phyloP scores from a whole-genome alignment of 2,329 filamentous ascomycete species.

The Colletotrichum spinosum region DNA sequence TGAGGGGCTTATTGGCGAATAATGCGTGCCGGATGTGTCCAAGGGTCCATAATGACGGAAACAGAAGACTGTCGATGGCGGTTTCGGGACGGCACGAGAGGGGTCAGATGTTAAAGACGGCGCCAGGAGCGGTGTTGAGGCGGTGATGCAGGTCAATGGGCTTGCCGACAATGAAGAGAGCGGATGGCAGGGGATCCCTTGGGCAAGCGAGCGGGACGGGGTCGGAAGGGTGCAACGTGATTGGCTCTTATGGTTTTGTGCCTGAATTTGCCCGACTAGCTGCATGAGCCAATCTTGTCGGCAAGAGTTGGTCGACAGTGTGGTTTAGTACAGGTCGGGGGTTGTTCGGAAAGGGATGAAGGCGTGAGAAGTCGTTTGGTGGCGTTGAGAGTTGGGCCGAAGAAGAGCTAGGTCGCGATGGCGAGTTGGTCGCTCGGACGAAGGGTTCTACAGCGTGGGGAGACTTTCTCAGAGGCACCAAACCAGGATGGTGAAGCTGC shows the following conservation, averaged over 20 bases:
- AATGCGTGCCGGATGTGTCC: slow-evolving; percentile 14
- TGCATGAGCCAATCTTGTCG: slow-evolving; percentile 34
- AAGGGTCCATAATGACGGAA: slow-evolving; percentile 11
- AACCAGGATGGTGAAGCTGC: slow-evolving; percentile 9
- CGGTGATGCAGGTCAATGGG: slow-evolving; percentile 37
- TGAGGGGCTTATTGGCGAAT: slow-evolving; percentile 16
- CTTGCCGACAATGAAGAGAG: slow-evolving; percentile 34
- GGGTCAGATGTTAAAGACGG: slow-evolving; percentile 17
- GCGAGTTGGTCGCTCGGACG: not conserved
- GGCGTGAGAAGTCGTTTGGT: not conserved
- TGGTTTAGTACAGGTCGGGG: slow-evolving; percentile 18
- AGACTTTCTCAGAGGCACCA: not conserved
- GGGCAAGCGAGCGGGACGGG: slow-evolving; percentile 18
- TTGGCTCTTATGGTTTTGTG: slow-evolving; percentile 33
- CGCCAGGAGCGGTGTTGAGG: slow-evolving; percentile 37
- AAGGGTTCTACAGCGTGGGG: not conserved
- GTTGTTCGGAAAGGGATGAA: slow-evolving; percentile 18
- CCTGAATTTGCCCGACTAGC: slow-evolving; percentile 38
- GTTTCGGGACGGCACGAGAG: slow-evolving; percentile 34
- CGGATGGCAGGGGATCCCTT: slow-evolving; percentile 24
- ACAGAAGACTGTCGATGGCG: slow-evolving; percentile 11
- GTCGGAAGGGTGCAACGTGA: slow-evolving; percentile 22
- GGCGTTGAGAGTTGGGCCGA: slow-evolving; percentile 1
- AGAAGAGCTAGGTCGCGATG: not conserved
- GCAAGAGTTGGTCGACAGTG: slow-evolving; percentile 15